Base-by-base conservation (phyloP, 2,329 filamentous ascomycete species). In the Aureobasidium leucospermi region DNA sequence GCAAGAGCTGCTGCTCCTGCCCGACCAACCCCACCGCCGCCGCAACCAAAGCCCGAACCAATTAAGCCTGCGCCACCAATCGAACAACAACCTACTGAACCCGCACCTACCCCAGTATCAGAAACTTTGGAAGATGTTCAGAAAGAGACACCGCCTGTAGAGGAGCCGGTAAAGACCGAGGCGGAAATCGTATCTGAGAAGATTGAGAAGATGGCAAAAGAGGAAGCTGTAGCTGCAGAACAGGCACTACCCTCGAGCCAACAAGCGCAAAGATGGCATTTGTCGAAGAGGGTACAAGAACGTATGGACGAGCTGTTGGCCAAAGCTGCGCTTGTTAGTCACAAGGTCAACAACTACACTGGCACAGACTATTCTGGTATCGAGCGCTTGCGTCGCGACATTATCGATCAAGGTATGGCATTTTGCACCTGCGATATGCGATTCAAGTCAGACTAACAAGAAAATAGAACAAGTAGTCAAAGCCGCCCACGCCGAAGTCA, bases 271-370 rank as follows among this genome's bases (percentile, higher is more conserved):
- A 74, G 84, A 70, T 85, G 81, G 65, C 73, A 81, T 51, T 64
- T 82, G 42, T 82, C 79, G 6, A 85, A 84, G 65, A 78, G 80
- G 59, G 84, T 94, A 70, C 84, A 82, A 49, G 74, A 81, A 60
- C 77, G 95, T 70, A 95, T 97, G 89, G 94, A 99, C 76, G 86
- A 89, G 64, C 73, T 96, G 19, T 90, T 97, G 70, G 84, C 87
- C 34, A 91, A 93, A 67, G 81, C 95, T 47, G 88, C 96, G 64
- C 82, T 87, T 55, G 92, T 92, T 4, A 90, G 90, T 1, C 89
- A 94, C 71, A 88, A 89, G 61, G 83, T 99, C 74, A 99, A 96
- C 74, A 90, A 92, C 68, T 84, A 96, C 58, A 99, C 94, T 2
- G 94, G 94, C 16, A 80, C 78, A n/a, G 78, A 80, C 65, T 99